Percentiles rank a stretch among this genome's conserved stretches.
phyloP scores from a whole-genome alignment of 495 filamentous ascomycete species.

The Venustampulla echinocandica region DNA sequence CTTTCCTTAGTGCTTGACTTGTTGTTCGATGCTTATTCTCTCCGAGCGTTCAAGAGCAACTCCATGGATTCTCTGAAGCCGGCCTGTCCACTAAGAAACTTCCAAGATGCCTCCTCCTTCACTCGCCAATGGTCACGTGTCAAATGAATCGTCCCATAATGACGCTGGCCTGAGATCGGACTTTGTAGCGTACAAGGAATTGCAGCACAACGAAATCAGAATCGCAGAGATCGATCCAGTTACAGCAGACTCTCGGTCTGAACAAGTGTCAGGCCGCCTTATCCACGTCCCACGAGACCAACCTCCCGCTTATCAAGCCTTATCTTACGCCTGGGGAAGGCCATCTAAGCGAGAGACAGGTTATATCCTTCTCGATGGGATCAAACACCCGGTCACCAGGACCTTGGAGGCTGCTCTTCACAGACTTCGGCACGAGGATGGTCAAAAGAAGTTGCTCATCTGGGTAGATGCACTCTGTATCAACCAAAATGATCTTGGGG shows the following conservation, averaged over 20 bases:
- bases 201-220: constrained; percentile 4
- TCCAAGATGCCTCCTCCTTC: no score
- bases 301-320: constrained; percentile 10
- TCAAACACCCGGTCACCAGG: neutral
- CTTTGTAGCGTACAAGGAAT: no score
- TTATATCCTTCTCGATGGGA: neutral
- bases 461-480: constrained; percentile 18
- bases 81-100: no score
- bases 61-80: no score
- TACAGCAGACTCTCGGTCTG: neutral
- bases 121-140: no score
- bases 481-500: constrained; percentile 11
- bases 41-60: no score
- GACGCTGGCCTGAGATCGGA: no score
- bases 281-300: neutral
- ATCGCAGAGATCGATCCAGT: constrained; percentile 1
- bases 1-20: no score
- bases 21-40: no score
- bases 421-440: neutral
- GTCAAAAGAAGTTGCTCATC: neutral
- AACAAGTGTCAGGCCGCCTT: neutral
- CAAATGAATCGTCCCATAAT: no score
- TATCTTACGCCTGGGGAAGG: constrained; percentile 25
- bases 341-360: neutral
- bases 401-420: constrained; percentile 3